These are phyloP conservation scores for Xylaria sp. DNA, from an alignment of 2,329 filamentous ascomycete genomes.

Conservation along the genomic window DNA sequence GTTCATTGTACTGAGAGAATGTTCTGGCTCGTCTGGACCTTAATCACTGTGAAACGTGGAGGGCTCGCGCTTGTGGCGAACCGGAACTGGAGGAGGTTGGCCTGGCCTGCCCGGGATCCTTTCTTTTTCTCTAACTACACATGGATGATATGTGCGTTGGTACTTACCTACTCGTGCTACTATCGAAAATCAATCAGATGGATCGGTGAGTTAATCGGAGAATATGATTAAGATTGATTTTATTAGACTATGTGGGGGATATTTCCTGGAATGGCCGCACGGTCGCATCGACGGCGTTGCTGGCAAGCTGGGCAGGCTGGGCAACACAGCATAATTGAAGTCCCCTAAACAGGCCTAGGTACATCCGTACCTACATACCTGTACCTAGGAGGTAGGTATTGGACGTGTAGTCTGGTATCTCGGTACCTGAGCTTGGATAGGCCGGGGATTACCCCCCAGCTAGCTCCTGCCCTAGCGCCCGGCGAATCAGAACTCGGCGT, in stretches of 20 bases:
- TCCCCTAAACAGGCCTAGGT: no score
- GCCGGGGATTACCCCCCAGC: background rate
- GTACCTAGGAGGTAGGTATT: background rate
- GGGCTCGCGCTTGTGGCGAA: background rate
- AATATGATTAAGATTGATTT: background rate
- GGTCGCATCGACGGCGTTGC: no score
- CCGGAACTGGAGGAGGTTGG: background rate
- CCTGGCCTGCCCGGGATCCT: background rate
- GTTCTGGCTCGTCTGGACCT: background rate
- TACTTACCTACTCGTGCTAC: background rate
- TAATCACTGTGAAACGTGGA: background rate
- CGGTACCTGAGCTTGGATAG: background rate
- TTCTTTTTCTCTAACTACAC: background rate
- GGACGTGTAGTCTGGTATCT: background rate
- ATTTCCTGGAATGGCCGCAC: no score
- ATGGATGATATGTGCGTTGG: background rate
- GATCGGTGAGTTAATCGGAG: background rate
- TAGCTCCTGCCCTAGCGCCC: background rate
- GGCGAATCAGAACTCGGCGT: constrained; percentile 11
- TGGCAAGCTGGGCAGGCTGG: no score
- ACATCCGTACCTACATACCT: background rate
- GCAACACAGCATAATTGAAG: no score
- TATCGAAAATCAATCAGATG: background rate
- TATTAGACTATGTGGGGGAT: no score
- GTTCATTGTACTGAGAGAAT: background rate